Base-by-base conservation (phyloP, 202 grass and related monocot species). In the Alloteropsis angusta region DNA sequence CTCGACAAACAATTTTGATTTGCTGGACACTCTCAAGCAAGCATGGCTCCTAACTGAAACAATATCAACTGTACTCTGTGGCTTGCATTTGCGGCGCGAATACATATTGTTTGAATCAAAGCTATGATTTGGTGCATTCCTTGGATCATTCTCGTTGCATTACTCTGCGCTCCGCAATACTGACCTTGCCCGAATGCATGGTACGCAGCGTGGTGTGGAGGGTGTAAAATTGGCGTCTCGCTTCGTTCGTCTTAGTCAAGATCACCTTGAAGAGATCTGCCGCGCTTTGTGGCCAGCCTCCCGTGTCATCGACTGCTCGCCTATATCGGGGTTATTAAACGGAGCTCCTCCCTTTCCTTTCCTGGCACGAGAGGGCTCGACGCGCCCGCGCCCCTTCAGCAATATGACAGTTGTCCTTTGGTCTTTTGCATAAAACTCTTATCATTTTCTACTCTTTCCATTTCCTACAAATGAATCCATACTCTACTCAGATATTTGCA, bases 1-100 rank as follows among this genome's bases (percentile, higher is more conserved):
- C 64, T 71, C 60, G 8, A 49, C 64, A 50, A 60, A 34, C 66
- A 77, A 35, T 85, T 60, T 76, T 72, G 65, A 35, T 81, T 34
- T 7, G 57, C 53, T 72, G 39, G 47, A 75, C 34, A 42, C 49
- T 58, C 2, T 57, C 15, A 57, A 57, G 57, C 22, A 36, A 72
- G 71, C 47, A 58, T 81, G 63, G 26, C 54, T 60, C 15, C 53
- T 63, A 52, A 69, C 22, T 28, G 43, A 70, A 77, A 62, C 47
- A 25, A 57, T 65, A 1, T 38, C 62, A 70, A 39, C 4, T 74
- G 22, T 83, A 48, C 54, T 2, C 49, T 57, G 35, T 23, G 8
- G 7, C 44, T 60, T 46, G 44, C 53, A 61, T 53, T 44, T 73
- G 67, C 25, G 3, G 55, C 19, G 68, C 22, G 13, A 30, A 8